Conservation (phyloP, 306 rosid genomes). For the Alnus glutinosa region DNA sequence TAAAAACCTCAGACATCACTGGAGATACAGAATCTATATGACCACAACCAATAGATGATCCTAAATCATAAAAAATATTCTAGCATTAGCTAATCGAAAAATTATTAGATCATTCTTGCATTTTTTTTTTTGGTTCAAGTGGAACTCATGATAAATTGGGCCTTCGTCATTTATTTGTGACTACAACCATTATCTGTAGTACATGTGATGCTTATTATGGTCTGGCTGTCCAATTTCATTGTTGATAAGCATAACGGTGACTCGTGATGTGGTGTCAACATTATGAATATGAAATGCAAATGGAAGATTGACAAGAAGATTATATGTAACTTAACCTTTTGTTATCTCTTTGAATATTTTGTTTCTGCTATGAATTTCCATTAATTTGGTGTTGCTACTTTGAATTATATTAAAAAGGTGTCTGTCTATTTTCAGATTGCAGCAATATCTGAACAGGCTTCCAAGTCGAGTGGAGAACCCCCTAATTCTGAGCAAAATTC, state of each 20-base stretch:
- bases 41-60: not conserved
- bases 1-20: not conserved
- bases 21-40: not conserved
- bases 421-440: conserved; percentile 65
- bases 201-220: not conserved
- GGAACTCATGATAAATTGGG: not conserved
- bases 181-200: not conserved
- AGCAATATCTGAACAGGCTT: conserved; percentile 94
- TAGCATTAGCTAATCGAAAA: not conserved
- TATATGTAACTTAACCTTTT: not conserved
- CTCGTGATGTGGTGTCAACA: not conserved
- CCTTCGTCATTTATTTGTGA: not conserved
- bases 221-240: not conserved
- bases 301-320: not conserved
- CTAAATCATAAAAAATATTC: not conserved
- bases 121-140: not conserved
- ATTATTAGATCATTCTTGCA: not conserved
- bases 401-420: conserved; percentile 9
- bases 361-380: not conserved
- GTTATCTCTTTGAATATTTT: not conserved
- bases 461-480: conserved; percentile 54
- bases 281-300: not conserved
- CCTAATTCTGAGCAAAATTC: conserved; percentile 41
- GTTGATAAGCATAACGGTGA: not conserved
- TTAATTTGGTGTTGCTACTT: conserved; percentile 9